Conservation (phyloP, 2,329 filamentous ascomycete genomes). For the Colletotrichum acutatum region DNA sequence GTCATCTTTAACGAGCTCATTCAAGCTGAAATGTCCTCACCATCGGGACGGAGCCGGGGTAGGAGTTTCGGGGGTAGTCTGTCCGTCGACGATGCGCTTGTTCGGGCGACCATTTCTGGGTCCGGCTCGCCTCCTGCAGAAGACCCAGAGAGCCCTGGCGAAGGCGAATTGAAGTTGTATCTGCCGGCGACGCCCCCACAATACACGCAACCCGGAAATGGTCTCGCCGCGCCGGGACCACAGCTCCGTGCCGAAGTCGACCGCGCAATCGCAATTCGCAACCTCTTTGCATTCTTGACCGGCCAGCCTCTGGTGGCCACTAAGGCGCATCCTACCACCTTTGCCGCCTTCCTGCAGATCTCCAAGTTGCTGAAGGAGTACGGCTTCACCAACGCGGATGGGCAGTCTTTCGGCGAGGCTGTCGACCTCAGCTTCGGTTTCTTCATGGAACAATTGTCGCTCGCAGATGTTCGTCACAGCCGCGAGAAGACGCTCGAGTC, state of each 20-base stretch:
- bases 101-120: conserved; percentile 45
- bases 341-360: conserved; percentile 65
- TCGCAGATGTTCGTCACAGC: conserved; percentile 84
- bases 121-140: conserved; percentile 49
- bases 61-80: conserved; percentile 62
- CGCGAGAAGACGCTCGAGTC: conserved; percentile 91
- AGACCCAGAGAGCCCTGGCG: conserved; percentile 45
- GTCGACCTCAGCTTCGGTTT: conserved; percentile 75
- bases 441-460: conserved; percentile 79
- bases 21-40: conserved; percentile 53
- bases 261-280: conserved; percentile 68
- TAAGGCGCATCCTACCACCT: conserved; percentile 60
- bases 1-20: conserved; percentile 65
- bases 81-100: conserved; percentile 60
- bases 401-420: conserved; percentile 68
- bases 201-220: conserved; percentile 42
- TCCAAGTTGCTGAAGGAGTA: conserved; percentile 65
- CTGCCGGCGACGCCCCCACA: conserved; percentile 58
- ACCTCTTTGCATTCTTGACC: conserved; percentile 74
- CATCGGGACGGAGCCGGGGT: conserved; percentile 44
- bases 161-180: conserved; percentile 60
- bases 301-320: conserved; percentile 73
- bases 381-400: conserved; percentile 66
- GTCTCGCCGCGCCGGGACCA: conserved; percentile 46
- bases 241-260: conserved; percentile 57